These are phyloP conservation scores for Fragaria iinumae DNA, from an alignment of 306 rosid species.

Conservation along the genomic window DNA sequence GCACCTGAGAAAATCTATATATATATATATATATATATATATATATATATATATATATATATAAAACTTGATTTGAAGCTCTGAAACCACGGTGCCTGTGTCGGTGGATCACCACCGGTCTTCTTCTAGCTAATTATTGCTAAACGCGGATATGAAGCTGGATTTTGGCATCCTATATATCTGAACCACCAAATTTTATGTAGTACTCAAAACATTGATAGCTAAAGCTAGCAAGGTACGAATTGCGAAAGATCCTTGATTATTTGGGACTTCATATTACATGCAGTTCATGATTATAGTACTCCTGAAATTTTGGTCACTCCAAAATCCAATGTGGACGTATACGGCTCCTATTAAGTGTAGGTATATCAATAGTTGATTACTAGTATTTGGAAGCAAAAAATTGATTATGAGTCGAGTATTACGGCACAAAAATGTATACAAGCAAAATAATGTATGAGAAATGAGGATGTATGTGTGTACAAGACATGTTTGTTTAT, in stretches of 20 bases:
- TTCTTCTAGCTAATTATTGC: conserved; percentile 4
- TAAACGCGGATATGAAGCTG: conserved; percentile 19
- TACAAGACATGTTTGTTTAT: neutral
- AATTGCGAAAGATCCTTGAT: neutral
- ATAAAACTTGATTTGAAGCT: conserved; percentile 11
- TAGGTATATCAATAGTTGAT: neutral
- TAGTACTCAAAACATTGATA: neutral
- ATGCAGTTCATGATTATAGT: neutral
- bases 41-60: too few relatives aligned
- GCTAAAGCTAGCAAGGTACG: neutral
- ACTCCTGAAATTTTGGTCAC: conserved; percentile 5
- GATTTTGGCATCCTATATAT: neutral
- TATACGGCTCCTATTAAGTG: neutral
- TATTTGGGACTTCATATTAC: conserved; percentile 1
- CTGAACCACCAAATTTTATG: neutral
- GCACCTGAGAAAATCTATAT: too few relatives aligned
- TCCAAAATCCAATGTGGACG: neutral
- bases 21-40: too few relatives aligned
- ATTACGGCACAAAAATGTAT: neutral
- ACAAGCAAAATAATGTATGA: neutral
- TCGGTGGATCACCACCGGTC: conserved; percentile 26
- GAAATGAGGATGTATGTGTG: neutral
- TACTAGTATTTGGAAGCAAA: too few relatives aligned
- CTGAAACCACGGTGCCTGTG: conserved; percentile 11
- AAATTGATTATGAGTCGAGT: neutral